Percentiles rank a stretch among this genome's conserved stretches.
Conservation (phyloP, 768 basidiomycete species). For the Trichaptum fuscoviolaceum region DNA sequence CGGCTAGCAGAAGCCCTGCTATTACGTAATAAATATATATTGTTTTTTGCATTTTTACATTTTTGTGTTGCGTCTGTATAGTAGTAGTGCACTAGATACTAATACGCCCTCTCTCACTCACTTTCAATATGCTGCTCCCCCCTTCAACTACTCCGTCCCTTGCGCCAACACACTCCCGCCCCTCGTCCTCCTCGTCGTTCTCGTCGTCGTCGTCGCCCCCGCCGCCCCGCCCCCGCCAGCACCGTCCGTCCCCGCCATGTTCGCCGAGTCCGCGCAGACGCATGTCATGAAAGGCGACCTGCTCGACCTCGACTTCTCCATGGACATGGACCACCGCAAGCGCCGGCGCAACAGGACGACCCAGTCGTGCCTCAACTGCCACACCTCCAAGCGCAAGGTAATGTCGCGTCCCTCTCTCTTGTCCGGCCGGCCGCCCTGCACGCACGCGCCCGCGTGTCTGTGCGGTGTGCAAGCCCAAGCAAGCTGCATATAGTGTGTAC, state of each 20-base stretch:
- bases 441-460: no score
- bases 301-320: conserved; percentile 71
- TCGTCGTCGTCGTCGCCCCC: no score
- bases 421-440: background rate
- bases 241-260: conserved; percentile 7
- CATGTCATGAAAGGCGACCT: conserved; percentile 70
- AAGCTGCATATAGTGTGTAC: background rate
- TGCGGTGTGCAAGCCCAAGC: no score
- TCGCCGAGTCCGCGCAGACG: conserved; percentile 45
- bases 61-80: background rate
- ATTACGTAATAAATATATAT: background rate
- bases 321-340: conserved; percentile 73
- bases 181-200: no score
- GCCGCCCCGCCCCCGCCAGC: no score
- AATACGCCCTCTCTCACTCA: no score
- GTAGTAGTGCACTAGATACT: background rate
- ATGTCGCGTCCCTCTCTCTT: conserved; percentile 17
- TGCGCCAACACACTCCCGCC: no score
- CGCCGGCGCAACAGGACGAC: conserved; percentile 89
- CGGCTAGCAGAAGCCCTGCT: no score
- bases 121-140: no score
- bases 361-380: conserved; percentile 83
- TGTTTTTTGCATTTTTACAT: background rate
- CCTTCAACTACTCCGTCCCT: no score
- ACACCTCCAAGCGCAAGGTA: conserved; percentile 92